Conservation (phyloP, 495 filamentous ascomycete species). For the Penicillium tannophilum region DNA sequence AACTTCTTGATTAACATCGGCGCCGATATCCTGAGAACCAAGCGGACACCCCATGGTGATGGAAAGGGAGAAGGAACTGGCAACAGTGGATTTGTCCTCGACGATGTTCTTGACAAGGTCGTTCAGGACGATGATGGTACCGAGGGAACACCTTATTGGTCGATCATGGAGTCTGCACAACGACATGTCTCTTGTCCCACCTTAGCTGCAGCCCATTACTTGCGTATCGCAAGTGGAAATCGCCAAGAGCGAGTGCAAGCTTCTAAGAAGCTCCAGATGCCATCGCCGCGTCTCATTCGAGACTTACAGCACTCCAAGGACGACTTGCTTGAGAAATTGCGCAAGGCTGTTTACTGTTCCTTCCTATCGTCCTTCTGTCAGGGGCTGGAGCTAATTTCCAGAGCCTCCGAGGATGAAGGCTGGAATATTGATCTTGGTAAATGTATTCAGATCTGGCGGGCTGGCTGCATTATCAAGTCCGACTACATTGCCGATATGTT, state of each 20-base stretch:
- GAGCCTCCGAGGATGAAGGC: constrained; percentile 58
- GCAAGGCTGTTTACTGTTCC: constrained; percentile 60
- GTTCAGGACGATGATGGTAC: constrained; percentile 69
- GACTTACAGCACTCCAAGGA: constrained; percentile 41
- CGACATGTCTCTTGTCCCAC: constrained; percentile 69
- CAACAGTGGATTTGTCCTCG: constrained; percentile 54
- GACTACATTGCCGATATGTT: constrained; percentile 67
- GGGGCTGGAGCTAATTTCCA: constrained; percentile 66
- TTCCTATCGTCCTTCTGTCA: constrained; percentile 68
- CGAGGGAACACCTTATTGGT: constrained; percentile 72
- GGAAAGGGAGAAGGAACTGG: constrained; percentile 41
- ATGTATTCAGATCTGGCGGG: constrained; percentile 70
- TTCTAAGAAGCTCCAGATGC: constrained; percentile 45
- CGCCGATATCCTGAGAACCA: constrained; percentile 58
- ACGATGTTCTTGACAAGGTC: constrained; percentile 72
- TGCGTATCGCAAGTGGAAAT: constrained; percentile 67
- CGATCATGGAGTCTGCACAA: constrained; percentile 59
- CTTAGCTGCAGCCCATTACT: constrained; percentile 62
- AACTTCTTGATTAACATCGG: constrained; percentile 68
- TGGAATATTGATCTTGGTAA: constrained; percentile 64
- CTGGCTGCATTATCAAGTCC: constrained; percentile 73
- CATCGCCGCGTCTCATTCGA: constrained; percentile 44
- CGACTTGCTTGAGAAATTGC: constrained; percentile 60
- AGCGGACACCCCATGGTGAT: constrained; percentile 45
- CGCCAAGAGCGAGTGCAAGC: constrained; percentile 55